Conservation (phyloP, 805 yeast genomes). For the Blastobotrys muscicola region DNA sequence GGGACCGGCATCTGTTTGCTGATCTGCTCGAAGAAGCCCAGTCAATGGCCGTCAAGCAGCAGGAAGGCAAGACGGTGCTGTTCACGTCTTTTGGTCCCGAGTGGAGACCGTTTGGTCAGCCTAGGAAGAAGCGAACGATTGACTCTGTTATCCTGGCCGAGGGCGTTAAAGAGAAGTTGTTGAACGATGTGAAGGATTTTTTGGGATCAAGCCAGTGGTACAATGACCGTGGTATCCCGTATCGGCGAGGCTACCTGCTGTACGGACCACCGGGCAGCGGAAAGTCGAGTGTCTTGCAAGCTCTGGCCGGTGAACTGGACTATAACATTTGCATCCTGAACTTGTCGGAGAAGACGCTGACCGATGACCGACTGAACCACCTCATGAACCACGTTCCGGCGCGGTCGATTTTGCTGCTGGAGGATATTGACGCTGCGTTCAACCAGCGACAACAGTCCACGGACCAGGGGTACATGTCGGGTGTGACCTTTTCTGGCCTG, state of each 20-base stretch:
- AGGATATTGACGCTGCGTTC: conserved; percentile 96
- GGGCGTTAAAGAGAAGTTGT: conserved; percentile 56
- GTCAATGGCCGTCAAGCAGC: conserved; percentile 62
- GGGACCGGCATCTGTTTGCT: conserved; percentile 63
- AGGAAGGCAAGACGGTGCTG: conserved; percentile 89
- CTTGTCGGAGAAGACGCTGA: conserved; percentile 79
- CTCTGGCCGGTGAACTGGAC: conserved; percentile 91
- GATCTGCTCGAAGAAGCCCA: conserved; percentile 79
- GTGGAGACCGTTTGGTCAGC: conserved; percentile 97
- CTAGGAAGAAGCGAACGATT: conserved; percentile 73
- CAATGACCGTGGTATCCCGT: conserved; percentile 93
- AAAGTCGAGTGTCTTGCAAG: conserved; percentile 91
- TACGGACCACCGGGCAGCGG: conserved; percentile 99
- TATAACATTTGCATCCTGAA: conserved; percentile 91
- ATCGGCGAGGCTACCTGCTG: conserved; percentile 84
- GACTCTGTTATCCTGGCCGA: conserved; percentile 80
- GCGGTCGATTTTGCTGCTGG: conserved; percentile 72
- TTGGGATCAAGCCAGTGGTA: conserved; percentile 81
- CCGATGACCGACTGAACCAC: conserved; percentile 91
- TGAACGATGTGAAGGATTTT: conserved; percentile 72
- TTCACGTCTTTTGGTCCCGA: conserved; percentile 97
- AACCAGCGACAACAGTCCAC: conserved; percentile 64
- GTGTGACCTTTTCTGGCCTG: conserved; percentile 92
- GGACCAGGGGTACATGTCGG: conserved; percentile 72
- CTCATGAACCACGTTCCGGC: conserved; percentile 94